These are phyloP conservation scores for Pythium diclinum DNA, from an alignment of 352 stramenopile genomes.

Conservation along the genomic window DNA sequence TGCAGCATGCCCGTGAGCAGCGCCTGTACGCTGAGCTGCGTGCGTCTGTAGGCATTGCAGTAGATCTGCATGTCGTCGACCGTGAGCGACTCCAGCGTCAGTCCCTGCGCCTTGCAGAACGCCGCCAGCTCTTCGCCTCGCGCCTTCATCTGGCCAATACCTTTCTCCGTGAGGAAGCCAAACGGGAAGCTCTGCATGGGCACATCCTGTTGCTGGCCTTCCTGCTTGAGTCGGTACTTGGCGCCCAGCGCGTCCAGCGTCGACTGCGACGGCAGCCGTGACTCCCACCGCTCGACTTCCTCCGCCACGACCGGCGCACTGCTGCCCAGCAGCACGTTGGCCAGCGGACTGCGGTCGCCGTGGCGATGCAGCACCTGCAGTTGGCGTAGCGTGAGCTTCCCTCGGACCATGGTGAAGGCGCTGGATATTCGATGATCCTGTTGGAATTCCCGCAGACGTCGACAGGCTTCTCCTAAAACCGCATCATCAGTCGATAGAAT, in stretches of 20 bases:
- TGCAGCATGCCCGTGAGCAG: constrained; percentile 50
- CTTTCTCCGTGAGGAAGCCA: constrained; percentile 58
- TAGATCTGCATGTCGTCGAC: constrained; percentile 49
- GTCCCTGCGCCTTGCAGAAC: constrained; percentile 41
- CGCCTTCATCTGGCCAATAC: constrained; percentile 64
- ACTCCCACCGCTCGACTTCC: constrained; percentile 44
- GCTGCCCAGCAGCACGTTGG: constrained; percentile 60
- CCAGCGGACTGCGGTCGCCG: constrained; percentile 72
- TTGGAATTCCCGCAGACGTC: not conserved
- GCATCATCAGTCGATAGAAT: not conserved
- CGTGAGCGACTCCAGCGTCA: constrained; percentile 38
- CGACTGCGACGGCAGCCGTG: constrained; percentile 38
- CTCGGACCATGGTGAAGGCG: constrained; percentile 2
- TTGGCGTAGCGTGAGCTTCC: constrained; percentile 46
- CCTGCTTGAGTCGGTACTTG: constrained; percentile 29
- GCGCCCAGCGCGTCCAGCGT: constrained; percentile 38
- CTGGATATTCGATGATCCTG: no score
- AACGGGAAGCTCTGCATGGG: constrained; percentile 60
- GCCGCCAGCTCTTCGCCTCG: constrained; percentile 34
- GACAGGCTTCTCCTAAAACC: not conserved
- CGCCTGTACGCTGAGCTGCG: constrained; percentile 73
- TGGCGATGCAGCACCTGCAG: constrained; percentile 80
- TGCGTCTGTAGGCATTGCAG: constrained; percentile 72
- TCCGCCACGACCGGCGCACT: constrained; percentile 29
- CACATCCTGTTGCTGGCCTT: constrained; percentile 20